Percentiles rank a stretch among this genome's conserved stretches.
phyloP scores from a whole-genome alignment of 345 rosid genomes.

The Acer yangbiense region DNA sequence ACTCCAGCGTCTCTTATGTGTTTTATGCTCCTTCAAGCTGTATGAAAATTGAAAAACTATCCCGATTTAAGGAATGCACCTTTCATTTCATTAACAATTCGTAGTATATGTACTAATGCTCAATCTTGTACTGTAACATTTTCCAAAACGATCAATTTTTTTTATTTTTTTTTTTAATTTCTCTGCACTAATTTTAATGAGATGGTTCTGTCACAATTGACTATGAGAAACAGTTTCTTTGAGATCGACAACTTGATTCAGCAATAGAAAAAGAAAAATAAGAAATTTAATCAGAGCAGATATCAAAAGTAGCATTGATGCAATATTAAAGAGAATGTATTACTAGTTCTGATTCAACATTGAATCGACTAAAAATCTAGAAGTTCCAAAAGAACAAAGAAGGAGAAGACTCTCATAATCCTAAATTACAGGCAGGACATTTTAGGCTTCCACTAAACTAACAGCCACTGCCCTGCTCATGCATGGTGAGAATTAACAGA shows the following conservation, averaged over 20 bases:
- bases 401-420: neutral
- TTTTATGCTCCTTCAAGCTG: neutral
- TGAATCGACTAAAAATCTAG: neutral
- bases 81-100: neutral
- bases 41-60: neutral
- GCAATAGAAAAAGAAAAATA: neutral
- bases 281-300: neutral
- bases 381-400: neutral
- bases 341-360: neutral
- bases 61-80: neutral
- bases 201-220: neutral
- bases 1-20: constrained; percentile 1
- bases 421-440: constrained; percentile 12
- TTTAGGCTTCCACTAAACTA: constrained; percentile 1
- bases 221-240: neutral
- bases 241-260: neutral
- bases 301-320: neutral
- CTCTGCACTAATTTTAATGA: neutral
- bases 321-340: neutral
- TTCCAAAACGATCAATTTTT: neutral
- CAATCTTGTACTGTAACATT: neutral
- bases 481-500: constrained; percentile 22
- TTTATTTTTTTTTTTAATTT: neutral
- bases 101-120: neutral
- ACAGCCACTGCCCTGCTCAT: constrained; percentile 13